phyloP scores from a whole-genome alignment of 257 asterid species.

The Solanum gandarillasii region DNA sequence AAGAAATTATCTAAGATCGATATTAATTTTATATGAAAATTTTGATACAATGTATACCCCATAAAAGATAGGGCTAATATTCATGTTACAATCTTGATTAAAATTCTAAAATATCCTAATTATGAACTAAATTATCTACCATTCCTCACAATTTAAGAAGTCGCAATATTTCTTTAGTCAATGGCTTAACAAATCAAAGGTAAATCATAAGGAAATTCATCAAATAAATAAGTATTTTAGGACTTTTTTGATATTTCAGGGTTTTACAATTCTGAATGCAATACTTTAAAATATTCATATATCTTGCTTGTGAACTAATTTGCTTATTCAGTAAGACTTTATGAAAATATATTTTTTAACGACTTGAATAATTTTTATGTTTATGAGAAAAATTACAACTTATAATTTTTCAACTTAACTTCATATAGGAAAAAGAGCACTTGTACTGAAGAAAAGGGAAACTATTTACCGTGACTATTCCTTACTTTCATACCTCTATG shows the following conservation, averaged over 20 bases:
- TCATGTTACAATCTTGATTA: not conserved
- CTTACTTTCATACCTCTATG: no score
- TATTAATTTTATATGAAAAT: no score
- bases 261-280: no score
- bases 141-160: not conserved
- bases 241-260: not conserved
- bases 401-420: no score
- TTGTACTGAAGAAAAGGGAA: no score
- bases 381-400: not conserved
- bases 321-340: not conserved
- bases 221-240: not conserved
- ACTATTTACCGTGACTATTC: no score
- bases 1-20: not conserved
- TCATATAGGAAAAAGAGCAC: no score
- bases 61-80: not conserved
- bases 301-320: not conserved
- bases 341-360: no score
- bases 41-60: no score
- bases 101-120: no score
- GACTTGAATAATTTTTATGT: not conserved
- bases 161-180: not conserved
- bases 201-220: not conserved
- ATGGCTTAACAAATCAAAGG: not conserved
- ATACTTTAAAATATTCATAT: not conserved
- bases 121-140: not conserved